Percentiles rank a stretch among this genome's conserved stretches.
Conservation (phyloP, 2,329 filamentous ascomycete species). For the Byssochlamys sp. region DNA sequence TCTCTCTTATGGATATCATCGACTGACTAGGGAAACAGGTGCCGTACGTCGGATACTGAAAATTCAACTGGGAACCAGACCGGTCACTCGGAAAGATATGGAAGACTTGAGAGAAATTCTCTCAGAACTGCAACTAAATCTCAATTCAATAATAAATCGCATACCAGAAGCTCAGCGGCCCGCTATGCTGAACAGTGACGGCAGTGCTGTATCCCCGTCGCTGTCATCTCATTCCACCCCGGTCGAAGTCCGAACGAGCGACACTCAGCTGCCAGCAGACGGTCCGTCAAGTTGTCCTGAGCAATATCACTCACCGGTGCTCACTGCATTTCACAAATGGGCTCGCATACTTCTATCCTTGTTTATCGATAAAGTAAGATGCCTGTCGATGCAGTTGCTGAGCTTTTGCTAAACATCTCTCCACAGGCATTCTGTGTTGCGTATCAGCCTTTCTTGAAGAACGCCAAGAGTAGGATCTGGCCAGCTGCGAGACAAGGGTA, state of each 20-base stretch:
- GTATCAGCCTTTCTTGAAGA: slow-evolving; percentile 41
- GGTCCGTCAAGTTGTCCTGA: slow-evolving; percentile 28
- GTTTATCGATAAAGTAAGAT: slow-evolving; percentile 34
- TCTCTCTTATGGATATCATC: not conserved
- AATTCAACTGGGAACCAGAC: slow-evolving; percentile 37
- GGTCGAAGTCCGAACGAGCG: slow-evolving; percentile 14
- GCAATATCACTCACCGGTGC: slow-evolving; percentile 35
- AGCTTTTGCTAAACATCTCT: slow-evolving; percentile 5
- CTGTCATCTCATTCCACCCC: slow-evolving; percentile 18
- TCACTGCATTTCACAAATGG: slow-evolving; percentile 40
- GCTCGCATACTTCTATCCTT: slow-evolving; percentile 35
- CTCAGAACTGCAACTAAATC: slow-evolving; percentile 30
- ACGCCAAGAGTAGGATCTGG: slow-evolving; percentile 40
- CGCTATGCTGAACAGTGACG: not conserved
- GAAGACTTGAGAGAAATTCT: slow-evolving; percentile 35
- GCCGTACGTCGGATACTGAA: slow-evolving; percentile 35
- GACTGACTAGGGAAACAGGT: slow-evolving; percentile 15
- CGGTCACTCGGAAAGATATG: slow-evolving; percentile 35
- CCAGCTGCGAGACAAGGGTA: slow-evolving; percentile 37
- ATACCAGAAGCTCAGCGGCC: slow-evolving; percentile 27
- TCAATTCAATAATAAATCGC: slow-evolving; percentile 34
- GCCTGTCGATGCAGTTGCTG: not conserved
- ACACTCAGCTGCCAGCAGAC: slow-evolving; percentile 26
- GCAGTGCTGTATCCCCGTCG: slow-evolving; percentile 16
- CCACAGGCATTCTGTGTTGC: slow-evolving; percentile 36